These are phyloP conservation scores for Calonectria pteridis DNA, from an alignment of 2,329 filamentous ascomycete genomes.

Conservation along the genomic window DNA sequence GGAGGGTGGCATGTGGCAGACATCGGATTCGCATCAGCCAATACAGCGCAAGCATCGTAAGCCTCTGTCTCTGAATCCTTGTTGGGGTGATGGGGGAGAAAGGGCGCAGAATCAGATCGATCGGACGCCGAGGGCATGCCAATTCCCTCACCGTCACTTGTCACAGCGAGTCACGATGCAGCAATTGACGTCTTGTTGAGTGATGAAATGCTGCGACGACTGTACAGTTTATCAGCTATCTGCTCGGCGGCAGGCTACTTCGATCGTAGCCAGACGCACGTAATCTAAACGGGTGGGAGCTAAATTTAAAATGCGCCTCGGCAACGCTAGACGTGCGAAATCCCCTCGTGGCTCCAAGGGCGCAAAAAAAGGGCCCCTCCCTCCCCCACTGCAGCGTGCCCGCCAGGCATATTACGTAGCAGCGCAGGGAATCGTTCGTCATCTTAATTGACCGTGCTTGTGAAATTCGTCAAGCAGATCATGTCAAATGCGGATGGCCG, in stretches of 20 bases:
- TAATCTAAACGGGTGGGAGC: slow-evolving; percentile 12
- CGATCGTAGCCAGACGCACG: neutral
- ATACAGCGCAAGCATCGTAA: neutral
- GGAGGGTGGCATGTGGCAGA: slow-evolving; percentile 4
- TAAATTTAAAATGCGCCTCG: slow-evolving; percentile 15
- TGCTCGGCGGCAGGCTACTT: neutral
- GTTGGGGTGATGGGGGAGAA: neutral
- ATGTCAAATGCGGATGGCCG: slow-evolving; percentile 7
- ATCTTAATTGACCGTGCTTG: slow-evolving; percentile 9
- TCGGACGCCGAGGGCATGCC: neutral
- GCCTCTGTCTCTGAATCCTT: slow-evolving; percentile 14
- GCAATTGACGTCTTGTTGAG: neutral
- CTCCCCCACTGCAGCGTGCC: neutral
- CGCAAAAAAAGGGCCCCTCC: slow-evolving; percentile 4
- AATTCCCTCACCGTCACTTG: neutral
- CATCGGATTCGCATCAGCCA: neutral
- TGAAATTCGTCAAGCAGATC: slow-evolving; percentile 9
- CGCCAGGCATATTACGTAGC: slow-evolving; percentile 4
- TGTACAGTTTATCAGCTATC: neutral
- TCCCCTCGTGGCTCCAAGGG: neutral
- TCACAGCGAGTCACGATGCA: neutral
- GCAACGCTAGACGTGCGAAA: slow-evolving; percentile 9
- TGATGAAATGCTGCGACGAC: neutral
- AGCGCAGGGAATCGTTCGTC: neutral
- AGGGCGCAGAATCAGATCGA: neutral